A percentile compares a stretch with the other conserved stretches of the same genome.
Evolutionary conservation across 2,329 filamentous ascomycete species (phyloP).

Genomic region (Berkeleyomyces rouxiae): DNA sequence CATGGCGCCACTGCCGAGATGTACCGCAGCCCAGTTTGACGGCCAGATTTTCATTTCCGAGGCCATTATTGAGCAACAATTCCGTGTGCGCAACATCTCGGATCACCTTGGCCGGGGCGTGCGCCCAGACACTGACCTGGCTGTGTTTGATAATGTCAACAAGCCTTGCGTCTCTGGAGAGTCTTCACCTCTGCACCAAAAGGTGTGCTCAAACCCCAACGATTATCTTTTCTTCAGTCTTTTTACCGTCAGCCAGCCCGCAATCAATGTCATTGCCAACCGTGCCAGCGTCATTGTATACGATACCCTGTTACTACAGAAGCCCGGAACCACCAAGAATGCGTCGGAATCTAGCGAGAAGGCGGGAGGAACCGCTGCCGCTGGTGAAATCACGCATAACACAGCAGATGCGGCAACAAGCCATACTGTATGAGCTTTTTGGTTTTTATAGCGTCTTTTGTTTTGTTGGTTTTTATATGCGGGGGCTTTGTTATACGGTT

Average conservation of each 20-base stretch:
- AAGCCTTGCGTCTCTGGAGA: slow-evolving; percentile 25
- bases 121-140: slow-evolving; percentile 18
- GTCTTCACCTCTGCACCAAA: slow-evolving; percentile 9
- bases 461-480: not conserved
- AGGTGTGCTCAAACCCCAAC: slow-evolving; percentile 27
- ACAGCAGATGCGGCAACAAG: not conserved
- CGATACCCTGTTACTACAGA: slow-evolving; percentile 11
- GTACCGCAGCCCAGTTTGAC: slow-evolving; percentile 29
- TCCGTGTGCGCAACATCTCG: slow-evolving; percentile 25
- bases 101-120: slow-evolving; percentile 30
- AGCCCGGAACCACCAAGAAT: slow-evolving; percentile 17
- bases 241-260: slow-evolving; percentile 25
- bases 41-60: slow-evolving; percentile 26
- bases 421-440: not conserved
- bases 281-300: slow-evolving; percentile 2
- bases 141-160: slow-evolving; percentile 27
- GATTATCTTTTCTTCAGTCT: slow-evolving; percentile 36
- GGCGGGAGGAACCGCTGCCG: not conserved
- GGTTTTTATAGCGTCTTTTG: not conserved
- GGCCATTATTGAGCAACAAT: slow-evolving; percentile 31
- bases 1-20: slow-evolving; percentile 21
- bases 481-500: not conserved
- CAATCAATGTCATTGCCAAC: slow-evolving; percentile 10
- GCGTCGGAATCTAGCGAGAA: not conserved
- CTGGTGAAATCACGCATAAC: not conserved